Base-by-base conservation (phyloP, 495 filamentous ascomycete species). In the Penicillium herquei region DNA sequence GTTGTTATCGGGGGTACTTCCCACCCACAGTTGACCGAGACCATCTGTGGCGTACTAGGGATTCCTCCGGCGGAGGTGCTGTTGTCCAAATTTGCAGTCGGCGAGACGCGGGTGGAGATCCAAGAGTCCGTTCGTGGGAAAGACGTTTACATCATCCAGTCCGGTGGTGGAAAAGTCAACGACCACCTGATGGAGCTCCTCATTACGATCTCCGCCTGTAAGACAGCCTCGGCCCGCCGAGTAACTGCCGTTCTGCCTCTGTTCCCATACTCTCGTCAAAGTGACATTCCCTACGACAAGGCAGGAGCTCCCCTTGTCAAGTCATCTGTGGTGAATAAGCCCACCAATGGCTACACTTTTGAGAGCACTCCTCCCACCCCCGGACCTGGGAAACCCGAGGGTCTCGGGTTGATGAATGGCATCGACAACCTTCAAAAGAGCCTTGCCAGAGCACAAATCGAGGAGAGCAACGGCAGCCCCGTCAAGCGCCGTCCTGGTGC, bases 91-190 rank as follows among this genome's bases (percentile, higher is more conserved):
- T 98, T 98, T 72, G 85, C 88, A 13, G 90, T 93, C 49, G 94
- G 94, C 43, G 95, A 98, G 72, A 97, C 89, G 54, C 85, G 95
- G 33, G 91, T 96, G 54, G 94, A 98, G 73, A 94, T 98, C 62
- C 78, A 89, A 65, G 94, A 98, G 75, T 95, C 90, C 18, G 92
- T 98, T 39, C 89, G 94, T 61, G 95, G 87, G 54, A 98, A 98
- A 70, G 94, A 98, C 80, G 93, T 98, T 65, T 96, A 95, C 73
- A 95, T 97, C 70, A 89, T 98, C 60, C 92, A 98, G 70, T 90
- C 87, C 47, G 90, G 92, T 49, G 84, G 86, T 54, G 89, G 90
- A 45, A 92, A 88, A 58, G 90, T 98, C 73, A 98, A 98, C 65
- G 94, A 98, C 69, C 86, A 96, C 70, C 80, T 98, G 44, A 86